Percentiles rank a stretch among this genome's conserved stretches.
These are phyloP conservation scores for Trichoderma endophyticum DNA, from an alignment of 2,329 filamentous ascomycete genomes.

Conservation along the genomic window DNA sequence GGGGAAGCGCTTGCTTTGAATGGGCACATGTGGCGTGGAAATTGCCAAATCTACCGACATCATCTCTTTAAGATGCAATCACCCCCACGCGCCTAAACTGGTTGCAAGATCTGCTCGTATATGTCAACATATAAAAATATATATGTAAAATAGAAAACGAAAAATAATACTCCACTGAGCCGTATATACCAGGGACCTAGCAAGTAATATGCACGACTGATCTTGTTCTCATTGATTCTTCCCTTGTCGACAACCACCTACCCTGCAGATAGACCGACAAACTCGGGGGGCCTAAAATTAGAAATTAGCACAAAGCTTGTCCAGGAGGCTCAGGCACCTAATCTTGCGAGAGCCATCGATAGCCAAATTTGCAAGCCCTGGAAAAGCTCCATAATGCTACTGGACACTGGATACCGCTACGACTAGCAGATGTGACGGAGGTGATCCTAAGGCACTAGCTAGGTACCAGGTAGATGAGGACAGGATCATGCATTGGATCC, in stretches of 20 bases:
- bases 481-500: neutral
- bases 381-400: neutral
- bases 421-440: constrained; percentile 12
- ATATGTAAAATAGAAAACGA: neutral
- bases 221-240: neutral
- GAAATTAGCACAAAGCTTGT: constrained; percentile 12
- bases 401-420: neutral
- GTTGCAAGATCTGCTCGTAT: neutral
- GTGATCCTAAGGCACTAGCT: constrained; percentile 6
- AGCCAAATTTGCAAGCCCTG: constrained; percentile 3
- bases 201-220: neutral
- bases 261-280: neutral
- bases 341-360: constrained; percentile 12
- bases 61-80: neutral
- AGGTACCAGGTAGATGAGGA: neutral
- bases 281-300: neutral
- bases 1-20: neutral
- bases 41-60: neutral
- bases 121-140: neutral
- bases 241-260: neutral
- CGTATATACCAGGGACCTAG: neutral
- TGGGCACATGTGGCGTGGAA: neutral
- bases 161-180: neutral
- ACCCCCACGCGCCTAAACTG: neutral
- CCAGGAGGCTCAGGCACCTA: constrained; percentile 8